Percentiles rank a stretch among this genome's conserved stretches.
Evolutionary conservation across 169 alveolate species (phyloP).

Genomic region (Nephromyces sp.): DNA sequence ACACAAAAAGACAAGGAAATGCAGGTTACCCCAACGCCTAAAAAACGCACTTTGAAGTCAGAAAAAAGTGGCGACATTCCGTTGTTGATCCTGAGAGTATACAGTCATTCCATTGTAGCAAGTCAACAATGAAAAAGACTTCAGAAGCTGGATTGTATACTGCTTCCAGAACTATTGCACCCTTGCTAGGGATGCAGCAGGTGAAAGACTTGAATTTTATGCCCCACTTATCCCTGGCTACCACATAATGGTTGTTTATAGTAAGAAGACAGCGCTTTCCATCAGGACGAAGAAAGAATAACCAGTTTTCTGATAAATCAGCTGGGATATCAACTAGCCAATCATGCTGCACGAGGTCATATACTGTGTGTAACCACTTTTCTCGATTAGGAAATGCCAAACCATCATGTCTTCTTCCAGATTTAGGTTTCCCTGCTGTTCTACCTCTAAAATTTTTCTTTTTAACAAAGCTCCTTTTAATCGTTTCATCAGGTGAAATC

Average conservation of each 20-base stretch:
- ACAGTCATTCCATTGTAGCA: neutral
- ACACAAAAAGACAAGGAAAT: no score
- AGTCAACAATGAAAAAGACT: neutral
- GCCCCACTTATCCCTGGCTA: conserved; percentile 6
- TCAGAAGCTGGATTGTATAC: neutral
- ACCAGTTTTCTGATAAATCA: conserved; percentile 8
- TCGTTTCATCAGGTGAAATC: no score
- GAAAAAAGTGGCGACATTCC: neutral
- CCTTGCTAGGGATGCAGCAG: neutral
- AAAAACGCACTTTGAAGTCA: neutral
- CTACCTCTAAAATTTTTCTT: no score
- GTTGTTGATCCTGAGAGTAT: neutral
- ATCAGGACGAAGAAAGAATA: conserved; percentile 21
- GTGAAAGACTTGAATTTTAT: neutral
- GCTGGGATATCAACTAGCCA: neutral
- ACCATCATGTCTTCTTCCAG: no score
- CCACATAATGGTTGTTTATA: neutral
- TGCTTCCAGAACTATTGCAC: neutral
- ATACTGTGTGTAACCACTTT: no score
- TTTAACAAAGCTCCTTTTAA: no score
- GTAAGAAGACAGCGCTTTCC: conserved; percentile 14
- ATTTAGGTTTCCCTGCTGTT: no score
- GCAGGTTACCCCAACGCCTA: no score
- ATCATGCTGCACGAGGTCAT: neutral
- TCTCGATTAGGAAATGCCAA: no score